These are phyloP conservation scores for Tillandsia leiboldiana DNA, from an alignment of 176 grass and related monocot genomes.

Conservation along the genomic window DNA sequence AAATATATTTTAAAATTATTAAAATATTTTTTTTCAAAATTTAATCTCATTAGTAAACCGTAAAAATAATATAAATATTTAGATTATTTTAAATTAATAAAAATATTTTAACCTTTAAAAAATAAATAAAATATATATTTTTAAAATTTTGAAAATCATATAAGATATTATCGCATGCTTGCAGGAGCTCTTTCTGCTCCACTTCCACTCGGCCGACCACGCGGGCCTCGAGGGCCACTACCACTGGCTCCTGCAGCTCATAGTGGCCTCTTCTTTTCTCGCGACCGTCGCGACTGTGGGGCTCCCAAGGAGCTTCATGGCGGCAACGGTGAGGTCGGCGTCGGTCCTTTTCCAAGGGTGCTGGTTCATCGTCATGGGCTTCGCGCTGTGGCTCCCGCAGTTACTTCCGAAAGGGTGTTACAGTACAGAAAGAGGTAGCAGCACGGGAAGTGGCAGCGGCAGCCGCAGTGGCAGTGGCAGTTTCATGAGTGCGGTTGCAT, in stretches of 20 bases:
- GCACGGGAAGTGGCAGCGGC: not conserved
- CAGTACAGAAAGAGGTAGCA: constrained; percentile 3
- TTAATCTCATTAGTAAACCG: no score
- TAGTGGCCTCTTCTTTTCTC: constrained; percentile 22
- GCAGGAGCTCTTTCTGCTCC: constrained; percentile 62
- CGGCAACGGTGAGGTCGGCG: constrained; percentile 40
- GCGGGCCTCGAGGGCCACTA: constrained; percentile 69
- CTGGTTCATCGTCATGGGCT: constrained; percentile 75
- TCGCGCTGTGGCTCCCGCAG: constrained; percentile 58
- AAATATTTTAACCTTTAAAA: no score
- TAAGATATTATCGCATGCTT: no score
- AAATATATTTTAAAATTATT: no score
- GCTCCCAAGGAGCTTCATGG: constrained; percentile 35
- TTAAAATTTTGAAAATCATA: no score
- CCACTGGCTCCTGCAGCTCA: constrained; percentile 81
- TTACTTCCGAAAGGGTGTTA: constrained; percentile 54
- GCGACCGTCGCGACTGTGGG: constrained; percentile 27
- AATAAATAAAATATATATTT: no score
- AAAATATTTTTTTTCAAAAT: no score
- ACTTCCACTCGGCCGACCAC: constrained; percentile 68
- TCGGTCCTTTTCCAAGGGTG: constrained; percentile 59
- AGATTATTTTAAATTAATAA: no score
- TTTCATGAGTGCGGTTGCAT: constrained; percentile 35
- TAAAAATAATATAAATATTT: no score
- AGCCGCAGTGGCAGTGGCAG: no score